phyloP scores from a whole-genome alignment of 2,329 filamentous ascomycete genomes.

The Tolypocladium pustulatum region DNA sequence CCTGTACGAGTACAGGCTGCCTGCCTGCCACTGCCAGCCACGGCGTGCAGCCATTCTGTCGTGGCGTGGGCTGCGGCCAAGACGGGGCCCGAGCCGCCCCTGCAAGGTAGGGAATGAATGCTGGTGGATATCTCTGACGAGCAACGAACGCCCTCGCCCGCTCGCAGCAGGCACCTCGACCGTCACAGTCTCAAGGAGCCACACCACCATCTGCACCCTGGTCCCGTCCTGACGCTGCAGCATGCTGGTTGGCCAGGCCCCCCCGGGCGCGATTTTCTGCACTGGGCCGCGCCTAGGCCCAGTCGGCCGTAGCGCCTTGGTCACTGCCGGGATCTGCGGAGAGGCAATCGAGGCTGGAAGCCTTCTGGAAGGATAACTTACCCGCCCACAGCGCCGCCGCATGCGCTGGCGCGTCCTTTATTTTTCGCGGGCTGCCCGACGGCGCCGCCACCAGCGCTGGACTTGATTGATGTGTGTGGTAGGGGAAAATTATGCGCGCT shows the following conservation, averaged over 20 bases:
- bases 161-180: too few species aligned
- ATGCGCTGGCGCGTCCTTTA: background rate
- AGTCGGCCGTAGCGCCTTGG: background rate
- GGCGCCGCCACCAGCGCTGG: constrained; percentile 29
- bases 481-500: background rate
- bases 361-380: background rate
- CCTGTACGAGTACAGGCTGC: too few species aligned
- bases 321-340: constrained; percentile 1
- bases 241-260: background rate
- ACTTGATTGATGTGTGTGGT: too few species aligned
- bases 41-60: too few species aligned
- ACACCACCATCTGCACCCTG: background rate
- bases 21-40: too few species aligned
- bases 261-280: background rate
- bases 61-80: background rate
- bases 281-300: background rate
- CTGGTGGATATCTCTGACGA: too few species aligned
- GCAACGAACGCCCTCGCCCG: too few species aligned
- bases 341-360: background rate
- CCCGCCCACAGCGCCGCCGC: background rate
- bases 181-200: too few species aligned
- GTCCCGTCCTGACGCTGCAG: background rate
- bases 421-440: background rate
- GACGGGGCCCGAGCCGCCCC: background rate
- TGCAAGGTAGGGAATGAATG: too few species aligned